Conservation (phyloP, 306 rosid genomes). For the Abrus precatorius region DNA sequence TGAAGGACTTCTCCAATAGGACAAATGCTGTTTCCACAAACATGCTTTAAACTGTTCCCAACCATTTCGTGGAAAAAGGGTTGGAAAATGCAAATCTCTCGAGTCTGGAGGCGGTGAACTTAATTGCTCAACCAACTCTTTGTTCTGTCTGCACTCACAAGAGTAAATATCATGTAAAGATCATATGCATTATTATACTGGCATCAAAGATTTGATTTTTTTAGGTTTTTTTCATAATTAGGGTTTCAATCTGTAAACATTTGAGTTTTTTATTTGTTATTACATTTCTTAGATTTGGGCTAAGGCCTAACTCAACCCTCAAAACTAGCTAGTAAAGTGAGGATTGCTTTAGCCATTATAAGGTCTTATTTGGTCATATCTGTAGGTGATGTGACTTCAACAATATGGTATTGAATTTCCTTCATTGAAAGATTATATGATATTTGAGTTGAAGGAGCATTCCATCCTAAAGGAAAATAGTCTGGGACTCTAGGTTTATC, state of each 20-base stretch:
- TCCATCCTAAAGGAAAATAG: background rate
- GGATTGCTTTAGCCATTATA: too few species aligned
- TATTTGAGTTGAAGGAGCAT: background rate
- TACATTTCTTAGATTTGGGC: too few species aligned
- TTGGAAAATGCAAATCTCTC: conserved; percentile 59
- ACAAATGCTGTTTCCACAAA: conserved; percentile 74
- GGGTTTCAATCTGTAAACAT: background rate
- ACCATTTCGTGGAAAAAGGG: conserved; percentile 62
- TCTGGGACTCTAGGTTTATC: background rate
- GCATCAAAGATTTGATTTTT: background rate
- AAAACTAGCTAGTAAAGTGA: too few species aligned
- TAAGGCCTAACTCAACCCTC: too few species aligned
- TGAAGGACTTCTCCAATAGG: conserved; percentile 83
- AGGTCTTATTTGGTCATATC: too few species aligned
- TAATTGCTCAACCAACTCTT: conserved; percentile 57
- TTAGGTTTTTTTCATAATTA: conserved; percentile 8
- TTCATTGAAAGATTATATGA: background rate
- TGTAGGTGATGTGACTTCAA: too few species aligned
- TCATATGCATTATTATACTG: background rate
- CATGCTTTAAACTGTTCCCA: conserved; percentile 77
- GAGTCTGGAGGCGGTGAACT: conserved; percentile 67
- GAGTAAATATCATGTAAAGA: conserved; percentile 10
- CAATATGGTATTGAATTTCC: background rate
- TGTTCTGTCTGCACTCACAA: conserved; percentile 63
- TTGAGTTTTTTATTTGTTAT: background rate